A percentile compares a stretch with the other conserved stretches of the same genome.
phyloP scores from a whole-genome alignment of 495 filamentous ascomycete species.

The Neurospora sp. region DNA sequence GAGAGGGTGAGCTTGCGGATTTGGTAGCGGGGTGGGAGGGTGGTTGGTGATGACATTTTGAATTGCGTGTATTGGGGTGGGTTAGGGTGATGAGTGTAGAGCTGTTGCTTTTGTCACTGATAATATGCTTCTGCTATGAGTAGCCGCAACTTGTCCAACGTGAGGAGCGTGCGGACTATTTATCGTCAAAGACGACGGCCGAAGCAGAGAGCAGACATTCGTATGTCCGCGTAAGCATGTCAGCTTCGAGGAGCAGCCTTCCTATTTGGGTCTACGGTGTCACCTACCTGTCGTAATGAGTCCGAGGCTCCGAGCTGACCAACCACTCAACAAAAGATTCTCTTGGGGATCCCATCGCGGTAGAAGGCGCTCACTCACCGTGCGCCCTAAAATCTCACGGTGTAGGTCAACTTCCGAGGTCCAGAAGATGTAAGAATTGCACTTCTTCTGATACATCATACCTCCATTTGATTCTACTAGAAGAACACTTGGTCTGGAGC shows the following conservation, averaged over 20 bases:
- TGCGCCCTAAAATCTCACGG: no score
- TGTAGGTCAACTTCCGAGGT: background rate
- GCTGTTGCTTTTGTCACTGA: no score
- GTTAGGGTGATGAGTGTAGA: no score
- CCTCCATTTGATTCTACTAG: background rate
- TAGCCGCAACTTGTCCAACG: no score
- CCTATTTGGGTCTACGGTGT: background rate
- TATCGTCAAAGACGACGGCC: no score
- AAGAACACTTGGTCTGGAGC: background rate
- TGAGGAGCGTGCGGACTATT: no score
- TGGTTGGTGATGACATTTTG: background rate
- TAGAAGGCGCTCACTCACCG: no score
- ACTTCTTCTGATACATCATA: no score
- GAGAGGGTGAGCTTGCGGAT: slow-evolving; percentile 27
- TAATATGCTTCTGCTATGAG: no score
- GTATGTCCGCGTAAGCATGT: background rate
- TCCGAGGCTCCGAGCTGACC: background rate
- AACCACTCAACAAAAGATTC: background rate
- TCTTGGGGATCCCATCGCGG: background rate
- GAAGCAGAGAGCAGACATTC: no score
- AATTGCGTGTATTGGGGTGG: no score
- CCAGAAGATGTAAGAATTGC: no score
- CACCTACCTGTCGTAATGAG: background rate
- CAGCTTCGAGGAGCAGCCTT: background rate
- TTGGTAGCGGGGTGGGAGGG: slow-evolving; percentile 17